phyloP scores from a whole-genome alignment of 176 grass and related monocot genomes.

The Phoenix dactylifera region DNA sequence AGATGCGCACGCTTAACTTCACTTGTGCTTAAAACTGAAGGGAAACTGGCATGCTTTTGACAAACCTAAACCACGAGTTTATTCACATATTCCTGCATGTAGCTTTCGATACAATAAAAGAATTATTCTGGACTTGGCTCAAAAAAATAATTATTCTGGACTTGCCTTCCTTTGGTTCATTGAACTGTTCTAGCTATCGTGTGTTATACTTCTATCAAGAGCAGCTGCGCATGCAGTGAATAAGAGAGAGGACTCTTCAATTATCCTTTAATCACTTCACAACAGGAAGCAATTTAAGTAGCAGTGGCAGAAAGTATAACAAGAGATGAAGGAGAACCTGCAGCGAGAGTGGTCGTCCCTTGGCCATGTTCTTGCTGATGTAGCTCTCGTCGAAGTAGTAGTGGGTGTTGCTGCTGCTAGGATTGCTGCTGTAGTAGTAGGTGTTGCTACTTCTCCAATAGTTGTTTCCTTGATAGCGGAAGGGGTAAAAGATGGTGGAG shows the following conservation, averaged over 20 bases:
- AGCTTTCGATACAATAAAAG: too few relatives aligned
- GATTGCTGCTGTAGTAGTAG: conserved; percentile 10
- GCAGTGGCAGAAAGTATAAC: background rate
- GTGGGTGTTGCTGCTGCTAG: conserved; percentile 8
- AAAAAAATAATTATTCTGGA: too few relatives aligned
- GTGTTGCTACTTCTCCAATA: background rate
- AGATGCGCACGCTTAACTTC: too few relatives aligned
- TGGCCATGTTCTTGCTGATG: conserved; percentile 8
- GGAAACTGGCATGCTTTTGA: too few relatives aligned
- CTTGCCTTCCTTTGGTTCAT: too few relatives aligned
- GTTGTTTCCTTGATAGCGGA: background rate
- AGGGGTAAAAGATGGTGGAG: background rate
- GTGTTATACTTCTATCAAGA: too few relatives aligned
- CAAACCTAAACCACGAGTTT: too few relatives aligned
- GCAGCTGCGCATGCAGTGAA: too few relatives aligned
- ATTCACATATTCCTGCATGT: too few relatives aligned
- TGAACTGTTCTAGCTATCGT: too few relatives aligned
- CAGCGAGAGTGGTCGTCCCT: conserved; percentile 15
- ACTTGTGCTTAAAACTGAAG: too few relatives aligned
- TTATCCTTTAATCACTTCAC: background rate
- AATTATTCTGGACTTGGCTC: too few relatives aligned
- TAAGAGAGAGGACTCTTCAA: background rate
- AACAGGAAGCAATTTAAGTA: background rate
- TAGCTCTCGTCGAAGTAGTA: background rate
- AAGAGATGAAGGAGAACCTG: background rate